These are phyloP conservation scores for Aspergillus pseudoglaucus DNA, from an alignment of 2,329 filamentous ascomycete genomes.

Conservation along the genomic window DNA sequence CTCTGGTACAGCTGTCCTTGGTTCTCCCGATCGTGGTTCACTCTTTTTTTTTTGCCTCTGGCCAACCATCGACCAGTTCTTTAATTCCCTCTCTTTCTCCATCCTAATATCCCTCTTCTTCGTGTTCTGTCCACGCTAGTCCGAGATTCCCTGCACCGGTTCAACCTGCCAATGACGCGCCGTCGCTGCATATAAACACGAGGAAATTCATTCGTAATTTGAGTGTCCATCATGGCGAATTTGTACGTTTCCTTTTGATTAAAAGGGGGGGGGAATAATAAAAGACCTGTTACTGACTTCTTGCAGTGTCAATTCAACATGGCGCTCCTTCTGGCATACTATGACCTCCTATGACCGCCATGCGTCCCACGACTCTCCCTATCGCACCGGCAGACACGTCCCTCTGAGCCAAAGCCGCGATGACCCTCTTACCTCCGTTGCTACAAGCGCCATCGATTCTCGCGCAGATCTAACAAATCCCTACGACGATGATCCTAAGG, in stretches of 20 bases:
- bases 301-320: conserved; percentile 60
- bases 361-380: conserved; percentile 86
- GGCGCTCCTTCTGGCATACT: conserved; percentile 92
- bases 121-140: neutral
- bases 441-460: conserved; percentile 79
- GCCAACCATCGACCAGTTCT: neutral
- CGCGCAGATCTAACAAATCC: conserved; percentile 73
- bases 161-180: conserved; percentile 11
- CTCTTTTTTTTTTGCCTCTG: neutral
- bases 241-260: conserved; percentile 10
- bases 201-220: conserved; percentile 2
- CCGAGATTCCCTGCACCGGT: neutral
- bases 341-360: conserved; percentile 76
- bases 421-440: conserved; percentile 76
- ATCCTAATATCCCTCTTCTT: neutral
- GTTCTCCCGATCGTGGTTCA: conserved; percentile 8
- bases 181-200: conserved; percentile 6
- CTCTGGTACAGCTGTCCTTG: conserved; percentile 2
- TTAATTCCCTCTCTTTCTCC: neutral
- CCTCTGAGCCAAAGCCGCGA: conserved; percentile 77
- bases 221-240: conserved; percentile 13
- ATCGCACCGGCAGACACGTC: conserved; percentile 83
- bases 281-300: neutral
- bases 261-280: neutral
- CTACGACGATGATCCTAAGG: conserved; percentile 65